A percentile compares a stretch with the other conserved stretches of the same genome.
phyloP scores from a whole-genome alignment of 192 early-diverging fungal genomes.

The Ambispora gerdemannii region DNA sequence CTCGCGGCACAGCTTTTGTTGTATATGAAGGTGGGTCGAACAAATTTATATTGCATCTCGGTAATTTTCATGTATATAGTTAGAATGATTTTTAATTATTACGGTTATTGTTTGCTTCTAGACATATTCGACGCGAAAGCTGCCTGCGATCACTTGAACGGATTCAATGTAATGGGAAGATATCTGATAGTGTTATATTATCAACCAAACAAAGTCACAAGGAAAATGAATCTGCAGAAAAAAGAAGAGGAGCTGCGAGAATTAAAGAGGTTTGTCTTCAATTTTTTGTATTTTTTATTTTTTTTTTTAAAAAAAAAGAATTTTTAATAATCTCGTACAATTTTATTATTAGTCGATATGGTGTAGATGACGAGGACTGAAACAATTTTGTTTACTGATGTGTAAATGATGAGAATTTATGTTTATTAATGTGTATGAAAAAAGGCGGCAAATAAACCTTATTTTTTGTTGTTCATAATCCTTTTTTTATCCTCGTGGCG shows the following conservation, averaged over 20 bases:
- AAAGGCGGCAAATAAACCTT: too few relatives aligned
- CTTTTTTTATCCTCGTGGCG: too few relatives aligned
- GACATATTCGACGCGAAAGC: slow-evolving; percentile 98
- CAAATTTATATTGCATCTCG: too few relatives aligned
- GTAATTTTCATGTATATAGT: too few relatives aligned
- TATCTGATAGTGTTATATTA: slow-evolving; percentile 95
- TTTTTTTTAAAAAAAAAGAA: slow-evolving; percentile 5
- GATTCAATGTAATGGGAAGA: slow-evolving; percentile 94
- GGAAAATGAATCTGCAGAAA: slow-evolving; percentile 75
- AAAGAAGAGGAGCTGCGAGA: slow-evolving; percentile 72
- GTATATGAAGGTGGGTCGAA: slow-evolving; percentile 72
- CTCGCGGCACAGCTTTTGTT: slow-evolving; percentile 93
- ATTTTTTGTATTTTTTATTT: not conserved
- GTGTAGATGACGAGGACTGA: slow-evolving; percentile 36
- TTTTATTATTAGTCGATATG: slow-evolving; percentile 32
- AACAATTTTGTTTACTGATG: too few relatives aligned
- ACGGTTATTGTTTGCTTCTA: too few relatives aligned
- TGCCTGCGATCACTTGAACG: slow-evolving; percentile 92
- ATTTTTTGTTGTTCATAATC: too few relatives aligned
- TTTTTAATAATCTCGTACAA: not conserved
- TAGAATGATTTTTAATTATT: too few relatives aligned
- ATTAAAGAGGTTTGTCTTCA: slow-evolving; percentile 58
- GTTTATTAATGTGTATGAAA: too few relatives aligned
- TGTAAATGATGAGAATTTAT: too few relatives aligned
- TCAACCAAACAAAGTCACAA: slow-evolving; percentile 74